These are phyloP conservation scores for Rhizopogon vesiculosus DNA, from an alignment of 768 basidiomycete species.

Conservation along the genomic window DNA sequence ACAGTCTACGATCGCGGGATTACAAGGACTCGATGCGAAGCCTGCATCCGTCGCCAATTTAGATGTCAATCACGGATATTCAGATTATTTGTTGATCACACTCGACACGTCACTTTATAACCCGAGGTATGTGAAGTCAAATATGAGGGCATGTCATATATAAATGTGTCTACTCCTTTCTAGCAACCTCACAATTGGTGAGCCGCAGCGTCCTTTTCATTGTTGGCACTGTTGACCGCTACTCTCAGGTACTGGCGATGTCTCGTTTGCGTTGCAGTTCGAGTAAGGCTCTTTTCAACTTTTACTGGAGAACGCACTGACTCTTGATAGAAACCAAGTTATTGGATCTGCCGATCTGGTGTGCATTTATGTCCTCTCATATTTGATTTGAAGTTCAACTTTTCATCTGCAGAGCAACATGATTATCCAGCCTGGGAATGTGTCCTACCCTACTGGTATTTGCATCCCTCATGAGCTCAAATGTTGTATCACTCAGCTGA, in stretches of 20 bases:
- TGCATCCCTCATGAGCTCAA: not conserved
- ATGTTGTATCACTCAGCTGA: not conserved
- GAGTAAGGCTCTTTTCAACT: constrained; percentile 30
- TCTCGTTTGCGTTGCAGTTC: constrained; percentile 56
- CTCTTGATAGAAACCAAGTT: constrained; percentile 35
- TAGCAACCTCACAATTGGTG: constrained; percentile 36
- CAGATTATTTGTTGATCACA: constrained; percentile 65
- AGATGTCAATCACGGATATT: constrained; percentile 65
- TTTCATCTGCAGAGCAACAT: constrained; percentile 38
- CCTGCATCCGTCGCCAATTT: constrained; percentile 53
- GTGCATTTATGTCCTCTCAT: constrained; percentile 6
- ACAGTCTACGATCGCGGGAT: constrained; percentile 50
- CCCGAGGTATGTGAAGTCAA: constrained; percentile 42
- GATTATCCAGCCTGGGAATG: constrained; percentile 55
- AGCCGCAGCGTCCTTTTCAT: not conserved
- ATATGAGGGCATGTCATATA: constrained; percentile 1
- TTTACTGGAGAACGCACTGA: not conserved
- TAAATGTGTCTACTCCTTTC: not conserved
- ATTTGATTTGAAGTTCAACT: not conserved
- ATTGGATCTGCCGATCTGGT: constrained; percentile 61
- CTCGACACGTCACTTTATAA: constrained; percentile 58
- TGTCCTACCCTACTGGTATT: constrained; percentile 50
- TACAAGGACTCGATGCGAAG: constrained; percentile 58
- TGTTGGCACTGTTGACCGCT: constrained; percentile 15
- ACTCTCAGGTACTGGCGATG: constrained; percentile 56